Evolutionary conservation across 257 asterid genomes (phyloP).

Genomic region (Solanum neorickii): DNA sequence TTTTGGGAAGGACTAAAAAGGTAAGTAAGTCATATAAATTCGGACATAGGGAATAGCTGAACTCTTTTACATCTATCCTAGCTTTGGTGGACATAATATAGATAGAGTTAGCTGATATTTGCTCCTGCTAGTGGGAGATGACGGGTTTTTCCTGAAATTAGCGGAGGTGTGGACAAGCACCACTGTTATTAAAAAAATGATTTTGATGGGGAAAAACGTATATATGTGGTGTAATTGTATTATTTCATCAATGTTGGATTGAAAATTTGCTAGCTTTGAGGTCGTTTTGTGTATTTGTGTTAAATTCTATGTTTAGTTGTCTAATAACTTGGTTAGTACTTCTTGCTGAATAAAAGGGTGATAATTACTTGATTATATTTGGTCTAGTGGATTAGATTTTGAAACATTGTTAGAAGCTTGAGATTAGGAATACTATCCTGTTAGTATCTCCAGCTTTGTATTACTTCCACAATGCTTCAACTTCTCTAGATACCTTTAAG

Average conservation of each 20-base stretch:
- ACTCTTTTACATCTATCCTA: not conserved
- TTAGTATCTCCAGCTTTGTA: not conserved
- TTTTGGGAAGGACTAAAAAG: too few relatives aligned
- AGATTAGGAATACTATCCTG: not conserved
- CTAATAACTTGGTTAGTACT: not conserved
- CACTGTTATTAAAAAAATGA: not conserved
- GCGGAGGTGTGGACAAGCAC: not conserved
- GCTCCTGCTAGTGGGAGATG: not conserved
- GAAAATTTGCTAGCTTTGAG: not conserved
- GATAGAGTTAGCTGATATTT: accelerated
- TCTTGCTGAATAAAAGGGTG: not conserved
- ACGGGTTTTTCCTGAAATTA: accelerated
- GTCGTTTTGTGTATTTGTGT: not conserved
- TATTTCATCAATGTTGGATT: not conserved
- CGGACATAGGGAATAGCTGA: not conserved
- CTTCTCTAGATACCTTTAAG: not conserved
- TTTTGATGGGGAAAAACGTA: not conserved
- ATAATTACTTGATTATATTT: not conserved
- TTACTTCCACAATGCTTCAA: not conserved
- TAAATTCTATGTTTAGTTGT: not conserved
- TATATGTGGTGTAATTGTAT: not conserved
- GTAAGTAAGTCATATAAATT: too few relatives aligned
- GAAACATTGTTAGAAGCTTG: not conserved
- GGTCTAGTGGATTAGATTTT: not conserved
- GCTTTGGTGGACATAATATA: not conserved